Evolutionary conservation across 176 grass and related monocot species (phyloP).

Genomic region (Rhynchospora breviuscula): DNA sequence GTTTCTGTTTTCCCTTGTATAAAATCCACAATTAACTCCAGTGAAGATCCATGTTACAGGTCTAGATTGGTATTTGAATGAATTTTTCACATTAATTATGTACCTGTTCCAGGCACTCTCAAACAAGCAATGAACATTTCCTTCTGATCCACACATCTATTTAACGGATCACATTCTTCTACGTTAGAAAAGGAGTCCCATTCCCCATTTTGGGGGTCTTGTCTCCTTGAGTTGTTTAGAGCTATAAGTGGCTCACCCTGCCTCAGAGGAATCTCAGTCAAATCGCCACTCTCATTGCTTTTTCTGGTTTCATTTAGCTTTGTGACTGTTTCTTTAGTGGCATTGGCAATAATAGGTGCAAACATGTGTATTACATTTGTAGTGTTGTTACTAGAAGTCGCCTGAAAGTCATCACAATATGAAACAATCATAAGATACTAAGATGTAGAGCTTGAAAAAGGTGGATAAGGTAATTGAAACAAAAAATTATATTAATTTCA

Average conservation of each 20-base stretch:
- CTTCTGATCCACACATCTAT: constrained; percentile 60
- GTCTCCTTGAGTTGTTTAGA: not conserved
- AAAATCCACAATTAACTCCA: not conserved
- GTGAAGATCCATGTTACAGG: not conserved
- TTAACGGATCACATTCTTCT: constrained; percentile 61
- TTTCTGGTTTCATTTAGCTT: constrained; percentile 10
- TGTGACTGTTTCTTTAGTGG: constrained; percentile 12
- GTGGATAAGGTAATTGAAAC: not conserved
- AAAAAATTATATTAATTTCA: not conserved
- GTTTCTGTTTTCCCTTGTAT: not conserved
- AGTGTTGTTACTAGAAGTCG: constrained; percentile 1
- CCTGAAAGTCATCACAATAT: constrained; percentile 3
- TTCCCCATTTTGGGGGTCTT: constrained; percentile 14
- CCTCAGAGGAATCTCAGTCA: constrained; percentile 11
- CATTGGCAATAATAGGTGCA: constrained; percentile 11
- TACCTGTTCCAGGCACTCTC: constrained; percentile 87
- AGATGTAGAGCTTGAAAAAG: not conserved
- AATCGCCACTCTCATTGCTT: constrained; percentile 33
- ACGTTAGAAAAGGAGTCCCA: constrained; percentile 29
- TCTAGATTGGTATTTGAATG: not conserved
- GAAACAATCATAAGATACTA: not conserved
- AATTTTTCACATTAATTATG: not conserved
- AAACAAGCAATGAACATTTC: constrained; percentile 70
- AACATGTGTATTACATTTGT: constrained; percentile 11
- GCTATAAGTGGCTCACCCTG: constrained; percentile 19